Base-by-base conservation (phyloP, 768 basidiomycete species). In the Suillus ampliporus region DNA sequence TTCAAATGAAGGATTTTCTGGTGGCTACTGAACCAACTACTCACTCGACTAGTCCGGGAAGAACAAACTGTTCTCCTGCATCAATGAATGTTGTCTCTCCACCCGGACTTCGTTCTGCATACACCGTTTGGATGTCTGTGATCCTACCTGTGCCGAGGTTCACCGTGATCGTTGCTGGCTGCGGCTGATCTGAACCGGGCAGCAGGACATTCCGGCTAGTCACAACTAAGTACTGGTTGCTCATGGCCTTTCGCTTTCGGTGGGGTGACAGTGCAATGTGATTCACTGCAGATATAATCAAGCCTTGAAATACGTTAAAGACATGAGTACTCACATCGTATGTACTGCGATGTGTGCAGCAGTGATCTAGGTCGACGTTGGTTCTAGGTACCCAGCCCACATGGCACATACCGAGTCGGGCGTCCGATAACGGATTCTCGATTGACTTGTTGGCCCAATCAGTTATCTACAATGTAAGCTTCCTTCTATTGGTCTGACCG, bases 11-110 rank as follows among this genome's bases (percentile, higher is more conserved):
- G 34, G 28, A 46, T 2, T 43, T 26, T 61, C 50, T 31, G 28
- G 19, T 1, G 21, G n/a, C 31, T 51, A 17, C 7, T 19, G 23
- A 13, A 13, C 38, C 5, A n/a, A 58, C 63, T 57, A 60, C 66
- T 62, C 69, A 91, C 92, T 95, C 93, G 43, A 95, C 87, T 38
- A 94, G 81, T 31, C 93, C 93, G 8, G 93, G 93, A 15, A 95
- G 79, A 38, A 95, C 77, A 48, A 83, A 72, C 61, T 84, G 81
- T 46, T 86, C 76, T 28, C 84, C 87, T 17, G 82, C 86, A 67
- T 90, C 86, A 56, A 54, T 23, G 37, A 64, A 43, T 19, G 10
- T 64, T n/a, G 77, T 72, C 19, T 77, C 72, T n/a, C 77, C 64
- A n/a, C 62, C 69, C 15, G 53, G 23, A 54, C 37, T 26, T 17